Evolutionary conservation across 1,139 yeast genomes (phyloP).

Genomic region (Yamadazyma songkhlaensis): DNA sequence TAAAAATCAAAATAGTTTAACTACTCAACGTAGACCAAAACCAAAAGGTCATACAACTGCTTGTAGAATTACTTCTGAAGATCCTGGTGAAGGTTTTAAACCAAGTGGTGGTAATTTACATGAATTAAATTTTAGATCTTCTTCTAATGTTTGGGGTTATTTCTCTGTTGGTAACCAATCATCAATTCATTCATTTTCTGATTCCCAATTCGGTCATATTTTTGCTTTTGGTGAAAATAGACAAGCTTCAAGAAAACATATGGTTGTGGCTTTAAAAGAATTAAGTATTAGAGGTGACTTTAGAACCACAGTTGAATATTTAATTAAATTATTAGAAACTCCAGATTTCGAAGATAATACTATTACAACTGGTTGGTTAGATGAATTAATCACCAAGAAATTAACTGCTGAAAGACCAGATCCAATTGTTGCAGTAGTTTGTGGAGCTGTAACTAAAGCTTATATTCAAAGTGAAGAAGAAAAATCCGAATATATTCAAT

Average conservation of each 20-base stretch:
- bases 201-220: constrained; percentile 97
- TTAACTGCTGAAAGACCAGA: constrained; percentile 98
- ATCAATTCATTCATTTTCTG: constrained; percentile 95
- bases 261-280: constrained; percentile 98
- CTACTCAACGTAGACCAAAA: constrained; percentile 84
- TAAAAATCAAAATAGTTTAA: constrained; percentile 64
- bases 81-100: constrained; percentile 98
- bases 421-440: constrained; percentile 80
- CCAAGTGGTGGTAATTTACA: constrained; percentile 97
- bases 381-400: constrained; percentile 87
- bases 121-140: constrained; percentile 93
- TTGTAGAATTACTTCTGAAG: constrained; percentile 97
- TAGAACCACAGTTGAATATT: constrained; percentile 94
- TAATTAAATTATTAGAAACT: constrained; percentile 91
- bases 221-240: constrained; percentile 99
- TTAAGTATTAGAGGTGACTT: constrained; percentile 97
- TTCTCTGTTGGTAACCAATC: constrained; percentile 96
- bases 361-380: constrained; percentile 98
- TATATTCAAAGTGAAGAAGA: constrained; percentile 76
- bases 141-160: constrained; percentile 98
- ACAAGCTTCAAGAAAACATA: constrained; percentile 95
- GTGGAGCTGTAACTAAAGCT: constrained; percentile 97
- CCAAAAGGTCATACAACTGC: constrained; percentile 99
- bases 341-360: constrained; percentile 96
- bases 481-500: constrained; percentile 61